Evolutionary conservation across 1,139 yeast genomes (phyloP).

Genomic region (Taiozyma sp.): DNA sequence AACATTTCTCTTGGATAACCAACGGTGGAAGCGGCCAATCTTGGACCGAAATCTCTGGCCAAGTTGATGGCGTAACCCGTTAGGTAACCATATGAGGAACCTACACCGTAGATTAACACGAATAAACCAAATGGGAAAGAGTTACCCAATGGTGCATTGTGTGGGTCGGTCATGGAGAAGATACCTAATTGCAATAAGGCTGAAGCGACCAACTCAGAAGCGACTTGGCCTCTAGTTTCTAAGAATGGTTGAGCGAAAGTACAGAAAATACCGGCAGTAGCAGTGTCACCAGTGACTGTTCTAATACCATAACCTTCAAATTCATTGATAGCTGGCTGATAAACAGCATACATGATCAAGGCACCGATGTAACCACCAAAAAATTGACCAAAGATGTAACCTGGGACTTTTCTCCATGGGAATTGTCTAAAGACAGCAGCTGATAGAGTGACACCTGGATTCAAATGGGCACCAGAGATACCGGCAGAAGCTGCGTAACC

Average conservation of each 20-base stretch:
- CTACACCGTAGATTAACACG: slow-evolving; percentile 37
- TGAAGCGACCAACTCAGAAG: slow-evolving; percentile 39
- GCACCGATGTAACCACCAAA: slow-evolving; percentile 38
- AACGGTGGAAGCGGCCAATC: slow-evolving; percentile 38
- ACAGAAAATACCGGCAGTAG: slow-evolving; percentile 38
- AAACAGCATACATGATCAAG: slow-evolving; percentile 32
- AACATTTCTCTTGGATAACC: slow-evolving; percentile 40
- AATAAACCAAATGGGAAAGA: slow-evolving; percentile 40
- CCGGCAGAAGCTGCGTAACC: slow-evolving; percentile 41
- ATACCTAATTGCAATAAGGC: slow-evolving; percentile 38
- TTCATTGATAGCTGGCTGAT: slow-evolving; percentile 24
- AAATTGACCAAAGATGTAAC: slow-evolving; percentile 34
- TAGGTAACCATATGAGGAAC: slow-evolving; percentile 41
- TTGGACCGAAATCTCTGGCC: slow-evolving; percentile 49
- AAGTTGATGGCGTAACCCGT: slow-evolving; percentile 47
- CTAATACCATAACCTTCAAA: slow-evolving; percentile 22
- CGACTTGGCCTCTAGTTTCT: slow-evolving; percentile 37
- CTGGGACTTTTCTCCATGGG: slow-evolving; percentile 36
- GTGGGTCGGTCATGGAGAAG: slow-evolving; percentile 43
- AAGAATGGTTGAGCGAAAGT: slow-evolving; percentile 40
- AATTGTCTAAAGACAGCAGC: slow-evolving; percentile 37
- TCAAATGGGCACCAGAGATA: slow-evolving; percentile 40
- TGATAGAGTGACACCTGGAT: slow-evolving; percentile 37
- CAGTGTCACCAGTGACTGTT: slow-evolving; percentile 21
- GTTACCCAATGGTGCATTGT: slow-evolving; percentile 38